phyloP scores from a whole-genome alignment of 805 yeast genomes.

The Candida cerambycidarum region DNA sequence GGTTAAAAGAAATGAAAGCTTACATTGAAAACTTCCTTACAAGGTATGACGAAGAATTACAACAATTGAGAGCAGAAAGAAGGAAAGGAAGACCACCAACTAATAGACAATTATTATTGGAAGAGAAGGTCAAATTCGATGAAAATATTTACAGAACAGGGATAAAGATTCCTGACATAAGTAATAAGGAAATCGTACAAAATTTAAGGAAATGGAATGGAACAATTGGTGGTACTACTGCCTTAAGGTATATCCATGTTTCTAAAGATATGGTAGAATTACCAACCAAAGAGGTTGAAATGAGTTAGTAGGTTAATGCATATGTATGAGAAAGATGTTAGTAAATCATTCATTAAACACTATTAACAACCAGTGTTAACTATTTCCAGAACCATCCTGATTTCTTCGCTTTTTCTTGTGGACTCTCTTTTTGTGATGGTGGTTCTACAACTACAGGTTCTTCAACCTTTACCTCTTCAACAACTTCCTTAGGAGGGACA shows the following conservation, averaged over 20 bases:
- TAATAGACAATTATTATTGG: conserved; percentile 65
- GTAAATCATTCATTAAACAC: conserved; percentile 1
- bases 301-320: too few species aligned
- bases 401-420: not conserved
- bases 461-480: too few species aligned
- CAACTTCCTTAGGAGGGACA: too few species aligned
- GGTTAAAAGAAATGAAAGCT: conserved; percentile 56
- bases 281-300: conserved; percentile 23
- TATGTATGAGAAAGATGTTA: too few species aligned
- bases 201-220: conserved; percentile 77
- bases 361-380: conserved; percentile 1
- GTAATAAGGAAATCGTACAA: conserved; percentile 57
- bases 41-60: conserved; percentile 76
- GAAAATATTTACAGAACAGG: conserved; percentile 66
- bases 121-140: conserved; percentile 63
- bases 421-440: too few species aligned
- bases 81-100: conserved; percentile 88
- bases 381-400: conserved; percentile 20
- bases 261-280: conserved; percentile 27
- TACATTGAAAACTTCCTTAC: conserved; percentile 62
- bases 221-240: conserved; percentile 71
- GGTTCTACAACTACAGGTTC: too few species aligned
- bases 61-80: conserved; percentile 57
- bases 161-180: conserved; percentile 66
- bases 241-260: conserved; percentile 50